phyloP scores from a whole-genome alignment of 1,139 yeast species.

The Williopsis jadinii region DNA sequence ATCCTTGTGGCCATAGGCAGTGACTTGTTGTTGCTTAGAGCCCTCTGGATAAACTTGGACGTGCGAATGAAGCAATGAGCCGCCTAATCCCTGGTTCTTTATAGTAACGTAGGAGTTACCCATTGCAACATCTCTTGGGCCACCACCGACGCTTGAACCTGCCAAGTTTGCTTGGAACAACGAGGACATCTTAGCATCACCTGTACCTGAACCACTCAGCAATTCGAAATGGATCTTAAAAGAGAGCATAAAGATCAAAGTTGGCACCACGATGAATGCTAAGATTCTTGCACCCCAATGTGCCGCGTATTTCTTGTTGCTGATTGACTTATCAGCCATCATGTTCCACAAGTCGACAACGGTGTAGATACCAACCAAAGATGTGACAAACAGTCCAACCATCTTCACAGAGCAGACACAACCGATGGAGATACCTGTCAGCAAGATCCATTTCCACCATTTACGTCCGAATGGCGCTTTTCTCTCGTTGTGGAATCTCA shows the following conservation, averaged over 20 bases:
- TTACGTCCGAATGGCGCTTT: constrained; percentile 55
- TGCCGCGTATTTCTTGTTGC: constrained; percentile 40
- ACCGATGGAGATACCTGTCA: constrained; percentile 71
- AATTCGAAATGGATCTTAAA: constrained; percentile 73
- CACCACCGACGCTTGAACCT: constrained; percentile 75
- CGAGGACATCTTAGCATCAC: constrained; percentile 96
- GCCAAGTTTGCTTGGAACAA: constrained; percentile 88
- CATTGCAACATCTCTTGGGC: constrained; percentile 82
- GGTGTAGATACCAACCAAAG: constrained; percentile 72
- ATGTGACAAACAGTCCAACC: constrained; percentile 76
- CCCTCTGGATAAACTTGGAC: constrained; percentile 93
- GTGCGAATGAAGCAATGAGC: constrained; percentile 92
- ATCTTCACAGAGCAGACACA: constrained; percentile 78
- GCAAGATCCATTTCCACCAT: constrained; percentile 92
- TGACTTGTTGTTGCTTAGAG: constrained; percentile 91
- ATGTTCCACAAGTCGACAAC: constrained; percentile 66
- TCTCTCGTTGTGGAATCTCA: constrained; percentile 73
- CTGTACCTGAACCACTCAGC: constrained; percentile 75
- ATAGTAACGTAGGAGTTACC: constrained; percentile 74
- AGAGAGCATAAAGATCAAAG: constrained; percentile 51
- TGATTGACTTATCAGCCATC: constrained; percentile 50
- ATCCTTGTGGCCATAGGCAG: constrained; percentile 91
- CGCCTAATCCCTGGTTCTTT: constrained; percentile 87
- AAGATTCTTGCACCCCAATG: constrained; percentile 66
- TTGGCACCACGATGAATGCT: constrained; percentile 57